phyloP scores from a whole-genome alignment of 306 rosid genomes.

The Cucurbita pepo region DNA sequence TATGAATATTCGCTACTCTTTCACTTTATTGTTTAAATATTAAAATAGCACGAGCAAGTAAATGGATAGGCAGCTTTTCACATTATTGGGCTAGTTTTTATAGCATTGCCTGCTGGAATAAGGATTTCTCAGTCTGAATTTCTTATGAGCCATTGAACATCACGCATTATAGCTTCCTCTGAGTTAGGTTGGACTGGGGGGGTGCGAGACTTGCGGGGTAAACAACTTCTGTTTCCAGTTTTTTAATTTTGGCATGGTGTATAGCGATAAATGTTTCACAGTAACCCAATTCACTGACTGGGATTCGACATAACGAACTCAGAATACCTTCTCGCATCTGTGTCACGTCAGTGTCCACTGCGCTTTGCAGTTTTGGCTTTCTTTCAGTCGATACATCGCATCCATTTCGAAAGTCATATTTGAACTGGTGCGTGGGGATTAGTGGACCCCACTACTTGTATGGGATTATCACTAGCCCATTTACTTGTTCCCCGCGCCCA shows the following conservation, averaged over 20 bases:
- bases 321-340: neutral
- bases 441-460: neutral
- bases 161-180: neutral
- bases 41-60: neutral
- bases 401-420: neutral
- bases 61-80: neutral
- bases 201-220: conserved; percentile 5
- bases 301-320: conserved; percentile 21
- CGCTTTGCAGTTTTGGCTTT: neutral
- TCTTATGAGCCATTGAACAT: neutral
- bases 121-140: neutral
- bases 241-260: neutral
- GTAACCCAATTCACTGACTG: conserved; percentile 3
- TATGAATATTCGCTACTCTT: neutral
- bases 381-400: neutral
- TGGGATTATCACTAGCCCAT: neutral
- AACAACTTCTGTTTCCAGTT: neutral
- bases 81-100: neutral
- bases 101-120: neutral
- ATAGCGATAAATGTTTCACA: neutral
- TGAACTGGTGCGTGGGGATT: neutral
- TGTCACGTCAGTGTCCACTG: neutral
- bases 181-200: neutral
- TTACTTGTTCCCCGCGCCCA: neutral
- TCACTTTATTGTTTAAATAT: neutral